Evolutionary conservation across 495 filamentous ascomycete genomes (phyloP), one percentile per base, ranked within the genome.

Genomic region (Pseudevernia furfuracea): DNA sequence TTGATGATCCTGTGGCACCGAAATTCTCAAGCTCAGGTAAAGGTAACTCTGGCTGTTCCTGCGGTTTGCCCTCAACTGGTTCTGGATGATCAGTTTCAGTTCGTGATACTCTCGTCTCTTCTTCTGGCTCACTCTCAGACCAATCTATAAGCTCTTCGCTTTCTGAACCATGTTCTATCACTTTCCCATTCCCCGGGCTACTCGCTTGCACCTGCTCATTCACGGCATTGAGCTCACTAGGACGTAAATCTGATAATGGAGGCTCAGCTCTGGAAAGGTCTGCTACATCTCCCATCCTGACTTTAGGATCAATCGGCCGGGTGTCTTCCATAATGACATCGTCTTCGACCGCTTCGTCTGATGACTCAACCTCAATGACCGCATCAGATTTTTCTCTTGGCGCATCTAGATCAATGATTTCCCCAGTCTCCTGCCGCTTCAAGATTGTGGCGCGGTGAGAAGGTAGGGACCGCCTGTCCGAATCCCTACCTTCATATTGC

Each of bases 251-350:
- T 21, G 72, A 68, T 7, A 46, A 60, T 60, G 80, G 78, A 53
- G 79, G 78, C 28, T 80, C 76, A 34, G 73, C 74, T 61, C 75
- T 67, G 25, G 71, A 70, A 39, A 69, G 65, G 34, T 78, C 72
- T 41, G 76, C 76, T 37, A 79, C 53, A 70, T 80, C 76, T n/a
- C 73, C 73, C 75, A 79, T 76, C 21, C 68, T 61, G 4, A 74
- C 44, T 41, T 70, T 67, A 14, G 70, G 48, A 63, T 76, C 70
- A 12, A 75, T 62, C 0, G 66, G 62, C 17, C 66, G 30, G 9
- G 66, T 67, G 58, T 87, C 85, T 32, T 84, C 69, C 52, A 87
- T 80, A 61, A 87, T 78, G 21, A 85, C 68, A 74, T 85, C 84
- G 60, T 78, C 65, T 76, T 62, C 48, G 2, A 60, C 61, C n/a